Percentiles rank a stretch among this genome's conserved stretches.
These are phyloP conservation scores for Diplodia scrobiculata DNA, from an alignment of 2,329 filamentous ascomycete genomes.

Conservation along the genomic window DNA sequence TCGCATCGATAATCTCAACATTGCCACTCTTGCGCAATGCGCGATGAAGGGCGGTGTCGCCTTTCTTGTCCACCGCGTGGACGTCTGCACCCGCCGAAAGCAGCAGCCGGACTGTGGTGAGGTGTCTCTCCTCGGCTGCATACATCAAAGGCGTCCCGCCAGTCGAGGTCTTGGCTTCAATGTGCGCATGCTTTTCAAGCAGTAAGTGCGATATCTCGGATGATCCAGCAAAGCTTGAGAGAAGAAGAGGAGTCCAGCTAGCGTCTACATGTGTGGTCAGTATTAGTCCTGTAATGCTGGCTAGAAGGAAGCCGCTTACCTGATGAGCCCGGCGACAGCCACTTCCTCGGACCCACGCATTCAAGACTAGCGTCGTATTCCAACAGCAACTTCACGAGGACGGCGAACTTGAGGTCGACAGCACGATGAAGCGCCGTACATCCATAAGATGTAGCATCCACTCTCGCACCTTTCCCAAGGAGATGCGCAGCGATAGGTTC, in stretches of 20 bases:
- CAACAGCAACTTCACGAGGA: conserved; percentile 15
- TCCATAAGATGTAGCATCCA: conserved; percentile 4
- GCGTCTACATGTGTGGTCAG: not conserved
- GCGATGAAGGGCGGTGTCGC: conserved; percentile 27
- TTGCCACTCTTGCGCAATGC: conserved; percentile 18
- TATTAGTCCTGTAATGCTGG: not conserved
- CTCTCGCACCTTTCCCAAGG: conserved; percentile 9
- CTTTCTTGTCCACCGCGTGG: conserved; percentile 16
- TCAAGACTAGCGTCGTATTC: conserved; percentile 24
- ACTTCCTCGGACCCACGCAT: conserved; percentile 11
- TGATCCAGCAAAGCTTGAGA: conserved; percentile 3
- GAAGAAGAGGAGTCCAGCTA: conserved; percentile 20
- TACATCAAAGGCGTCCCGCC: conserved; percentile 28
- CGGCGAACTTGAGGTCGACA: not conserved
- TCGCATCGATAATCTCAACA: conserved; percentile 12
- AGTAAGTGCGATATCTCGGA: conserved; percentile 13
- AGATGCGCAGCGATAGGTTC: conserved; percentile 22
- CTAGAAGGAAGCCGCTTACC: not conserved
- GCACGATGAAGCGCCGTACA: conserved; percentile 21
- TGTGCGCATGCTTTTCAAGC: conserved; percentile 22
- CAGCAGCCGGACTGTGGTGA: conserved; percentile 13
- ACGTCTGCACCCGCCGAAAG: conserved; percentile 13
- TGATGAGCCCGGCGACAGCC: conserved; percentile 8
- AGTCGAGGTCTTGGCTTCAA: conserved; percentile 25
- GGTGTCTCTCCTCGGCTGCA: conserved; percentile 22